Percentiles rank a stretch among this genome's conserved stretches.
Evolutionary conservation across 2,329 filamentous ascomycete species (phyloP).

Genomic region (Fusarium chlamydosporum): DNA sequence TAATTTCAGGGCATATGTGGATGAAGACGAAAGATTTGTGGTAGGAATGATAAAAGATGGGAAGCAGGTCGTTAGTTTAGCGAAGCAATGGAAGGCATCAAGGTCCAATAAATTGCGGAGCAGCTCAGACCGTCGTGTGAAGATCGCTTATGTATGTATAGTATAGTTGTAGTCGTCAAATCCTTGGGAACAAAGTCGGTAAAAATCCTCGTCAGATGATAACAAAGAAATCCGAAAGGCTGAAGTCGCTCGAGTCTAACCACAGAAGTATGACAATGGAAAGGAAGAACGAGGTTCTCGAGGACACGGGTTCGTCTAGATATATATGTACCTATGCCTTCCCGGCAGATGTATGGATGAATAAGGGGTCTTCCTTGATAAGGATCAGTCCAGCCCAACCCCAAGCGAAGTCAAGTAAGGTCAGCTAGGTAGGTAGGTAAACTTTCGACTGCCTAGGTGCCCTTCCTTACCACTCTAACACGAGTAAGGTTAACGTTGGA

Average conservation of each 20-base stretch:
- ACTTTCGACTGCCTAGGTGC: constrained; percentile 2
- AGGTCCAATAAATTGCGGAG: constrained; percentile 27
- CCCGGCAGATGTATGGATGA: not conserved
- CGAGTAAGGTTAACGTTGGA: constrained; percentile 32
- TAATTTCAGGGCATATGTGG: constrained; percentile 3
- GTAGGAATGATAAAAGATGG: constrained; percentile 2
- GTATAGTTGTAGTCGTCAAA: constrained; percentile 1
- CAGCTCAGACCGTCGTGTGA: constrained; percentile 1
- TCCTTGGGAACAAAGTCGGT: not conserved
- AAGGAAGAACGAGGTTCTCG: not conserved
- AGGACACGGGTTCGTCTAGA: constrained; percentile 1
- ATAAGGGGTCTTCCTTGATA: constrained; percentile 8
- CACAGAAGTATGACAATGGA: not conserved
- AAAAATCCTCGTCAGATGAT: not conserved
- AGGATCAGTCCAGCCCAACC: not conserved
- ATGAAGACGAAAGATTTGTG: constrained; percentile 3
- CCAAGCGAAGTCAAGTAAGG: not conserved
- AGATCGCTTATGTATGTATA: constrained; percentile 6
- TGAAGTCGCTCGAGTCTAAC: not conserved
- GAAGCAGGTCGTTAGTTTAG: constrained; percentile 11
- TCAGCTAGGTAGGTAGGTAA: not conserved
- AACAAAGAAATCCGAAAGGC: not conserved
- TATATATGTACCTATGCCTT: constrained; percentile 9
- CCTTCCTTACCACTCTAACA: constrained; percentile 9
- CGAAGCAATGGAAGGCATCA: constrained; percentile 23